phyloP scores from a whole-genome alignment of 2,329 filamentous ascomycete genomes.

The Fusarium nygamai region DNA sequence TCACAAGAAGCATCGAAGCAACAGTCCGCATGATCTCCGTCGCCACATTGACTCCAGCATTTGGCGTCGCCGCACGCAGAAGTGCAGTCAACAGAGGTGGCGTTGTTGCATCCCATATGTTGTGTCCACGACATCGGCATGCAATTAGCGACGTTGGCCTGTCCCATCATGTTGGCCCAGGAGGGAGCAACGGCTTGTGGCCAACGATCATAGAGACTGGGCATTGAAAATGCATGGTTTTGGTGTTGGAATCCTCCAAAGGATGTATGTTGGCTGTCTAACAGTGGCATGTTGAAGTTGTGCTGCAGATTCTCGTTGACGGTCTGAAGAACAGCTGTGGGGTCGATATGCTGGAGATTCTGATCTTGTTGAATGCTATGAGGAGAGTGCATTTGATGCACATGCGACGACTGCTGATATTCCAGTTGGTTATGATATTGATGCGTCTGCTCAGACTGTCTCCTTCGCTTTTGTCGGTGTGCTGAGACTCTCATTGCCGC shows the following conservation, averaged over 20 bases:
- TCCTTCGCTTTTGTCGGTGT: conserved; percentile 33
- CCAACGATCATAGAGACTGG: conserved; percentile 13
- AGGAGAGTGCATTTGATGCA: conserved; percentile 26
- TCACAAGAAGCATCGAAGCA: conserved; percentile 51
- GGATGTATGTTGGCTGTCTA: conserved; percentile 12
- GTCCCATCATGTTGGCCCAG: conserved; percentile 32
- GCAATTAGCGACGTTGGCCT: conserved; percentile 13
- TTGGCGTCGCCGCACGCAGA: conserved; percentile 46
- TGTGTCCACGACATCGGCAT: conserved; percentile 32
- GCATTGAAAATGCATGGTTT: conserved; percentile 14
- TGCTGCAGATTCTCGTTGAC: conserved; percentile 34
- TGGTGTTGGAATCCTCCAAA: conserved; percentile 34
- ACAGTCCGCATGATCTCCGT: conserved; percentile 45
- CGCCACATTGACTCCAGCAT: conserved; percentile 50
- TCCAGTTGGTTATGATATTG: conserved; percentile 19
- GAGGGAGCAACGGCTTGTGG: conserved; percentile 19
- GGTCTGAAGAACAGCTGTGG: conserved; percentile 36
- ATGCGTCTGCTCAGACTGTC: conserved; percentile 19
- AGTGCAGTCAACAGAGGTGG: conserved; percentile 48
- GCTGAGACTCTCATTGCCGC: conserved; percentile 19
- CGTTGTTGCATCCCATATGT: conserved; percentile 43
- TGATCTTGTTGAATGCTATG: conserved; percentile 21
- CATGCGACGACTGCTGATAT: conserved; percentile 23
- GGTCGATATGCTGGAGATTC: conserved; percentile 31
- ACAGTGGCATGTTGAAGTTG: conserved; percentile 21